Evolutionary conservation across 73 alveolate species (phyloP), one percentile per base, ranked within the genome.

Genomic region (Tetrahymena borealis): DNA sequence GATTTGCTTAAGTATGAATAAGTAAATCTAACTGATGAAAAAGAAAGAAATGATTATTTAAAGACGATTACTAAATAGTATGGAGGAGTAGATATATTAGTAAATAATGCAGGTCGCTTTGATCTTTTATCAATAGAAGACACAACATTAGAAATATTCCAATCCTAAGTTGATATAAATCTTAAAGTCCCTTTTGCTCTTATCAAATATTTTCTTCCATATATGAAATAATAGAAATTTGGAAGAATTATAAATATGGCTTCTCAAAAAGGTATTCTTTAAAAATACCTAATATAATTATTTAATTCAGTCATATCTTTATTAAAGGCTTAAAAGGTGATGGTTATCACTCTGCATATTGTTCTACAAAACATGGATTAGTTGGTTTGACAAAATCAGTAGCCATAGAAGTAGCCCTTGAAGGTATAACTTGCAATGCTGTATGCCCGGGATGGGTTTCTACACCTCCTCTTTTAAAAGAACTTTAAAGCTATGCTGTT

Each of bases 391-490:
- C 96, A n/a, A 93, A 91, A 39, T 94, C 96, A 33, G 91, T 90
- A 16, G 96, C 94, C 0, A 40, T 93, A 18, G 96, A 93, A 32
- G 38, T 78, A 32, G 96, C 96, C 8, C 35, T 18, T 28, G 91
- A 93, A 35, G 92, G 92, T 9, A 38, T 93, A 3, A 93, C 96
- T 33, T 78, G 94, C 11, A 93, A 93, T 91, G 96, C 96, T 28
- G 79, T 93, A 39, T 93, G 96, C 35, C 96, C 96, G 11, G 96
- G 96, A 38, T 93, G 94, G 94, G 96, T 93, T 33, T 90, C 90
- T 90, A 93, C 96, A 7, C 91, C 91, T 16, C 79, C 91, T 33
- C 78, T 93, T 7, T 91, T 90, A 40, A 78, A 15, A 5, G 42
- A 93, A 78, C 90, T 93, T 7, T 37, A 93, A 91, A 37, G 24